Conservation (phyloP, 495 filamentous ascomycete genomes). For the Aspergillus haitiensis region DNA sequence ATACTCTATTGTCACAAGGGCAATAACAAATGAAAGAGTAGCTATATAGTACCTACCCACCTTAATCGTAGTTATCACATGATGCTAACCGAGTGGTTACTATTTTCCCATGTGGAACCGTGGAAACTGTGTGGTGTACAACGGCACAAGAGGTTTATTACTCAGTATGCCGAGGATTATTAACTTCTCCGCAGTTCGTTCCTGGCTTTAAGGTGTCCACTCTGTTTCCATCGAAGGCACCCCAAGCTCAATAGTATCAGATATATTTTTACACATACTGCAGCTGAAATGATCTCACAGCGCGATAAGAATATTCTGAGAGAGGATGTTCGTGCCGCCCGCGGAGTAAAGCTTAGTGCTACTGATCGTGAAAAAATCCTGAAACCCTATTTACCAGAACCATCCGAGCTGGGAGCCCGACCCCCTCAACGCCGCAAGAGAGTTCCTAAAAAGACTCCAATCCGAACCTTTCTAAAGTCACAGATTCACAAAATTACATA, state of each 20-base stretch:
- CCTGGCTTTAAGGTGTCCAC: no score
- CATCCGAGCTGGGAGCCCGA: constrained; percentile 40
- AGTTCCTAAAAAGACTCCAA: constrained; percentile 43
- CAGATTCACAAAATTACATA: constrained; percentile 70
- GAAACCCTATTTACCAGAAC: constrained; percentile 71
- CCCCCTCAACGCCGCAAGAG: constrained; percentile 34
- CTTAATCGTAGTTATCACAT: no score
- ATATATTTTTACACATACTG: background rate
- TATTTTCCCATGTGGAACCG: no score
- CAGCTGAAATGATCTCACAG: constrained; percentile 51
- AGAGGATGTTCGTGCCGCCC: constrained; percentile 54
- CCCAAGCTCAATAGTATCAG: background rate
- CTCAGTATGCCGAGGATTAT: no score
- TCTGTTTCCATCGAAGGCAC: no score
- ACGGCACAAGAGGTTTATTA: no score
- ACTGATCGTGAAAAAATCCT: constrained; percentile 70
- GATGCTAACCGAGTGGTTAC: no score
- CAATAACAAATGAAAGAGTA: no score
- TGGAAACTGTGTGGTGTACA: no score
- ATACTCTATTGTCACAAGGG: no score
- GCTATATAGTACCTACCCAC: no score
- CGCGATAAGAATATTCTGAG: constrained; percentile 61
- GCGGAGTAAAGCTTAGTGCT: constrained; percentile 59
- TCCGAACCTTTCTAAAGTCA: constrained; percentile 66
- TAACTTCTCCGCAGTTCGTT: no score